Base-by-base conservation (phyloP, 1,284 basidiomycete species). In the Malassezia brasiliensis region DNA sequence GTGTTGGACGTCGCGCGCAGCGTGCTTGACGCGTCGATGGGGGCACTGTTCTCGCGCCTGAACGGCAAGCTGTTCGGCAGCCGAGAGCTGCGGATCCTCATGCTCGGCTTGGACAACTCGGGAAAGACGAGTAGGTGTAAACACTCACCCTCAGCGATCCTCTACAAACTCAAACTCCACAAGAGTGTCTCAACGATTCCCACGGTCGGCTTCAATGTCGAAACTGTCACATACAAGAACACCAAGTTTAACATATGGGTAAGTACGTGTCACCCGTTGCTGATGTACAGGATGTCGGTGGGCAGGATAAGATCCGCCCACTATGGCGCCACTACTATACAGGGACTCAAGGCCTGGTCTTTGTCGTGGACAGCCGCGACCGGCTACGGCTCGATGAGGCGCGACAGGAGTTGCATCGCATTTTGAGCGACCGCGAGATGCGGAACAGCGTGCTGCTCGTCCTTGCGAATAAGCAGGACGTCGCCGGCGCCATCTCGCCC, bases 111-210 rank as follows among this genome's bases (percentile, higher is more conserved):
- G 69, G 91, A 96, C 76, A 91, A 91, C 68, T 90, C 90, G 67
- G 91, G 90, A 61, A 72, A 67, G 53, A 72, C 66, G 10, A 70
- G 56, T 64, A 53, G 15, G 62, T 62, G 19, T 10, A 19, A 4
- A 10, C 25, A 25, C 64, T 36, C 15, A 72, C 69, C 2, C 74
- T 76, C 74, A 76, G 96, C 94, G 75, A 98, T 96, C 74, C 81
- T 98, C 68, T 96, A 96, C 83, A 96, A 96, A 82, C 82, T 99
- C 77, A 96, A 98, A 81, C 84, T 96, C 53, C 91, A 91, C 77
- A 93, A 96, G 80, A 96, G 93, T 77, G 93, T 98, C 76, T 96
- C 93, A 64, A 96, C 93, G 63, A 96, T 98, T 77, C 93, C 93
- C 59, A 98, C 93, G 74, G 96, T 96, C 77, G 77, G 77, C 5